These are phyloP conservation scores for Termitomyces sp. DNA, from an alignment of 1,284 basidiomycete species.

Conservation along the genomic window DNA sequence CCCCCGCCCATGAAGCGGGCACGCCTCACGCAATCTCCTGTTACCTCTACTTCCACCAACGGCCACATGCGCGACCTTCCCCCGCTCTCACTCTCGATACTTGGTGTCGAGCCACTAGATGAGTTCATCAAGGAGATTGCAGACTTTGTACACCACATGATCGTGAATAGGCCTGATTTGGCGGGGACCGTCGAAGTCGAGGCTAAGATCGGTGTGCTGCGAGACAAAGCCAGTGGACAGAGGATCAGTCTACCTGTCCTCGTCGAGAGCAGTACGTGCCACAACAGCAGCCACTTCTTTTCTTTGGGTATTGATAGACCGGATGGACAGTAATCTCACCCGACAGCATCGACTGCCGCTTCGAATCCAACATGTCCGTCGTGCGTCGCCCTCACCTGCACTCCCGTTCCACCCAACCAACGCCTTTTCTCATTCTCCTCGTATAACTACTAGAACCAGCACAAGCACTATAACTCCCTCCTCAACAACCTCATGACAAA, in stretches of 20 bases:
- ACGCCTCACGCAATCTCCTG: slow-evolving; percentile 22
- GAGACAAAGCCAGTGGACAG: slow-evolving; percentile 51
- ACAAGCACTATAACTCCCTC: slow-evolving; percentile 80
- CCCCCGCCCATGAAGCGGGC: slow-evolving; percentile 31
- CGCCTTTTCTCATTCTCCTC: slow-evolving; percentile 6
- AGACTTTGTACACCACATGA: slow-evolving; percentile 81
- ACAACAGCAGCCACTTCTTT: background rate
- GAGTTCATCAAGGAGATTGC: slow-evolving; percentile 91
- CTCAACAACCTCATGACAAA: slow-evolving; percentile 72
- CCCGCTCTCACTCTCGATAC: slow-evolving; percentile 81
- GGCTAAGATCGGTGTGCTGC: slow-evolving; percentile 86
- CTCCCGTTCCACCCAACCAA: slow-evolving; percentile 9
- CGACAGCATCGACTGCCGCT: slow-evolving; percentile 57
- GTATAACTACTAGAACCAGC: slow-evolving; percentile 59
- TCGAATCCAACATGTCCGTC: slow-evolving; percentile 88
- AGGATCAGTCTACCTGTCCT: slow-evolving; percentile 71
- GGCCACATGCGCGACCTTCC: slow-evolving; percentile 34
- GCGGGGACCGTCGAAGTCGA: slow-evolving; percentile 73
- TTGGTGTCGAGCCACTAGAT: slow-evolving; percentile 90
- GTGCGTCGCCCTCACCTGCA: slow-evolving; percentile 41
- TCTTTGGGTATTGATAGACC: slow-evolving; percentile 3
- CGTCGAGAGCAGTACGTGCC: slow-evolving; percentile 80
- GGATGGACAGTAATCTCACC: slow-evolving; percentile 43
- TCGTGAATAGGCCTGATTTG: slow-evolving; percentile 47
- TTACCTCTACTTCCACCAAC: slow-evolving; percentile 8